Base-by-base conservation (phyloP, 2,329 filamentous ascomycete genomes). In the Stylonectria norvegica region DNA sequence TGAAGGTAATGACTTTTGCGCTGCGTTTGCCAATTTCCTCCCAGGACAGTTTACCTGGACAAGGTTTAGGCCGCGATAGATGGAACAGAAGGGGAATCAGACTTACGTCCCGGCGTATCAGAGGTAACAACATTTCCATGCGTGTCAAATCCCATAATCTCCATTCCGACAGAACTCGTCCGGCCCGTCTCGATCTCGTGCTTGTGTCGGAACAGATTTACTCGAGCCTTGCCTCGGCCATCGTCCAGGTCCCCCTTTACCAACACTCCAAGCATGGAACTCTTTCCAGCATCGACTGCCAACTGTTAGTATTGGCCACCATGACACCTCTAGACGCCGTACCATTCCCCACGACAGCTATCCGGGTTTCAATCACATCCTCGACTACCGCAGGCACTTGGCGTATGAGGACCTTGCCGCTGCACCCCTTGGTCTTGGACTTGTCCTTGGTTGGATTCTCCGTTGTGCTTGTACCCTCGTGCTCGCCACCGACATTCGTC, bases 71-170 rank as follows among this genome's bases (percentile, higher is more conserved):
- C n/a, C n/a, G n/a, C n/a, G n/a, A n/a, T n/a, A n/a, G 27, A 10
- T 16, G 5, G 7, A n/a, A 7, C 10, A 12, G 9, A 3, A n/a
- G 5, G 17, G 7, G 8, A 6, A 18, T 14, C 20, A 4, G 7
- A 63, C 68, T 85, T 88, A 62, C 93, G 80, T 1, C 89, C 91
- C 2, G 90, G 86, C 1, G 84, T 85, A 43, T 85, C 85, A 27
- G 87, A 91, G 12, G 82, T 79, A 12, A 97, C 78, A 19, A 95
- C 85, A 18, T 90, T 80, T 19, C 93, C 91, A 40, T 78, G 77
- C 36, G 85, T 89, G 64, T 97, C 89, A 55, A 96, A 98, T 2
- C 93, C 93, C 85, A 97, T 89, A 47, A 97, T 97, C 65, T 98
- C 93, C 90, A 97, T 94, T 29, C 93, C 91, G 1, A 98, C 93